phyloP scores from a whole-genome alignment of 129 eudicot species.

The Solidago caesia region DNA sequence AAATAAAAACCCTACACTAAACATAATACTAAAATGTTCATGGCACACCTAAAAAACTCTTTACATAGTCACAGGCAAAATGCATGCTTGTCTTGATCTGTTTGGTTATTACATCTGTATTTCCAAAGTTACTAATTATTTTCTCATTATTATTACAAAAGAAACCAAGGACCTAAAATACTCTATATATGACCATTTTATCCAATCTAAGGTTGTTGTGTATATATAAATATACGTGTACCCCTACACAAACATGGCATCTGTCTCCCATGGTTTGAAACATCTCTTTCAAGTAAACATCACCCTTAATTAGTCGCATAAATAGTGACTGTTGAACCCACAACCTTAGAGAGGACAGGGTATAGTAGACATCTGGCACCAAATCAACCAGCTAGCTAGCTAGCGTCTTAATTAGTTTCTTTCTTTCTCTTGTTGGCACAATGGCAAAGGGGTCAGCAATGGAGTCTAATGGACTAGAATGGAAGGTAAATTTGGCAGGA shows the following conservation, averaged over 20 bases:
- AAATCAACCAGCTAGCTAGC: no score
- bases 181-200: no score
- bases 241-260: constrained; percentile 13
- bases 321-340: not conserved
- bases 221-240: constrained; percentile 1
- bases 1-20: no score
- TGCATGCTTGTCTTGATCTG: no score
- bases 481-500: constrained; percentile 50
- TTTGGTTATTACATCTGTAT: no score
- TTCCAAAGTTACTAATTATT: no score
- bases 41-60: no score
- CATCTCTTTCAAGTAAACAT: constrained; percentile 4
- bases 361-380: not conserved
- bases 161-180: no score
- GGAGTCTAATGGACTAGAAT: constrained; percentile 45
- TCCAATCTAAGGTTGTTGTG: not conserved
- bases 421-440: not conserved
- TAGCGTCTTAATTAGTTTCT: not conserved
- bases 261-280: constrained; percentile 12
- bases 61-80: no score
- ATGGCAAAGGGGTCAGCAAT: constrained; percentile 35
- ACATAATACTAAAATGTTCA: no score
- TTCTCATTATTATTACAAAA: no score
- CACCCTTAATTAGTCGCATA: not conserved
- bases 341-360: not conserved